These are phyloP conservation scores for Cladosporium velox DNA, from an alignment of 2,329 filamentous ascomycete genomes.

Conservation along the genomic window DNA sequence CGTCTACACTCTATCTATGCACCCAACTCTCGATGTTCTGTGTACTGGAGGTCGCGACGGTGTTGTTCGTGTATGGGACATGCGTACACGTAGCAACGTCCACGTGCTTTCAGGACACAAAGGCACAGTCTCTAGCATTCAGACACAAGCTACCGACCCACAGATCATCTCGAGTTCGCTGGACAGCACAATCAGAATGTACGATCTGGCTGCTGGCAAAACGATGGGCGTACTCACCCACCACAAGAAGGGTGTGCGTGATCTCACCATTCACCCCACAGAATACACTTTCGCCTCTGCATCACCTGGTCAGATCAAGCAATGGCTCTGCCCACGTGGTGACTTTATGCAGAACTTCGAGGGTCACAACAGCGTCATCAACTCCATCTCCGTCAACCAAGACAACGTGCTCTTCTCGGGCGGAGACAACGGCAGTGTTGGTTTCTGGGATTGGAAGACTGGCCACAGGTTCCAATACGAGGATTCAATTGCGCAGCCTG, in stretches of 20 bases:
- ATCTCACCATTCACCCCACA: slow-evolving; percentile 78
- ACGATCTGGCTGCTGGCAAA: slow-evolving; percentile 95
- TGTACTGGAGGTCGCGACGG: slow-evolving; percentile 94
- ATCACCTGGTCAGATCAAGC: slow-evolving; percentile 92
- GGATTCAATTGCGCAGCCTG: slow-evolving; percentile 90
- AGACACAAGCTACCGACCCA: slow-evolving; percentile 94
- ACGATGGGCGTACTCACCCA: slow-evolving; percentile 94
- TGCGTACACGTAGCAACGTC: slow-evolving; percentile 93
- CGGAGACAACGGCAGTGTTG: slow-evolving; percentile 92
- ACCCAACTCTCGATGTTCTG: slow-evolving; percentile 90
- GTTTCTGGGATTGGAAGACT: slow-evolving; percentile 99
- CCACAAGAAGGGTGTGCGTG: slow-evolving; percentile 95
- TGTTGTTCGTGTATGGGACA: slow-evolving; percentile 95
- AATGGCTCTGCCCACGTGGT: slow-evolving; percentile 98
- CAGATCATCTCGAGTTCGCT: slow-evolving; percentile 94
- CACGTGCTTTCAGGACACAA: slow-evolving; percentile 92
- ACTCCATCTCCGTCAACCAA: slow-evolving; percentile 88
- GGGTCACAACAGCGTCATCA: slow-evolving; percentile 94
- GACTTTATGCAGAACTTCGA: slow-evolving; percentile 99
- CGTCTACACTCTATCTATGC: slow-evolving; percentile 89
- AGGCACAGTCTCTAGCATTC: slow-evolving; percentile 82
- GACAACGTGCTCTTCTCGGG: slow-evolving; percentile 95
- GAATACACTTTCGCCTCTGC: slow-evolving; percentile 97
- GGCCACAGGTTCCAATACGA: slow-evolving; percentile 87
- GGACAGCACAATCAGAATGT: slow-evolving; percentile 86